Percentiles rank a stretch among this genome's conserved stretches.
Evolutionary conservation across 306 rosid species (phyloP).

Genomic region (Cercis canadensis): DNA sequence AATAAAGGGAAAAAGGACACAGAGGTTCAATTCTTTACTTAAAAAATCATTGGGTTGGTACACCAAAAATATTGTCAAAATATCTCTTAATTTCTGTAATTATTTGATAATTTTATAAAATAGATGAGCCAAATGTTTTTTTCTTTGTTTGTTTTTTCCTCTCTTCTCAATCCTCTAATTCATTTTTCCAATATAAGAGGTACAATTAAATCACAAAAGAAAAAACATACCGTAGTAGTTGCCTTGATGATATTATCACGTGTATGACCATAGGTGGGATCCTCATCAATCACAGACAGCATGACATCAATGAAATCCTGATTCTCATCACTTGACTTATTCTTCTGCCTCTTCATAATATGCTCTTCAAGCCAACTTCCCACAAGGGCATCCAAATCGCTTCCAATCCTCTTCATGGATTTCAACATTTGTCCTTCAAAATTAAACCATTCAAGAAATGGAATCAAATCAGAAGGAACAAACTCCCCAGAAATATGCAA

Average conservation of each 20-base stretch:
- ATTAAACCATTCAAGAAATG: conserved; percentile 37
- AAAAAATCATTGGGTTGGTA: too few species aligned
- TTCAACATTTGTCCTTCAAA: conserved; percentile 21
- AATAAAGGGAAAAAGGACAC: too few species aligned
- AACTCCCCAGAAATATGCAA: conserved; percentile 17
- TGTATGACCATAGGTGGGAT: not conserved
- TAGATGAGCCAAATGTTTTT: too few species aligned
- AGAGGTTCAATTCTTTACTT: too few species aligned
- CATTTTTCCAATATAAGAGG: too few species aligned
- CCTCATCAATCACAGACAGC: conserved; percentile 30
- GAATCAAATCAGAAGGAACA: conserved; percentile 21
- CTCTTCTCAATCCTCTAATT: too few species aligned
- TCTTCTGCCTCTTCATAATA: not conserved
- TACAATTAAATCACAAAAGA: not conserved
- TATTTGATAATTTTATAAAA: too few species aligned
- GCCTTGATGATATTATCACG: conserved; percentile 39
- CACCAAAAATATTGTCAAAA: too few species aligned
- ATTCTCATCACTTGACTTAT: not conserved
- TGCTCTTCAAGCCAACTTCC: conserved; percentile 45
- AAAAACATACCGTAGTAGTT: not conserved
- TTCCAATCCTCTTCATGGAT: conserved; percentile 30
- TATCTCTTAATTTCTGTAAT: too few species aligned
- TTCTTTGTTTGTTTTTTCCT: too few species aligned
- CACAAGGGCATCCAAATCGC: conserved; percentile 13
- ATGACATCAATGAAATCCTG: conserved; percentile 44